Evolutionary conservation across 2,329 filamentous ascomycete species (phyloP).

Genomic region (Fusarium annulatum): DNA sequence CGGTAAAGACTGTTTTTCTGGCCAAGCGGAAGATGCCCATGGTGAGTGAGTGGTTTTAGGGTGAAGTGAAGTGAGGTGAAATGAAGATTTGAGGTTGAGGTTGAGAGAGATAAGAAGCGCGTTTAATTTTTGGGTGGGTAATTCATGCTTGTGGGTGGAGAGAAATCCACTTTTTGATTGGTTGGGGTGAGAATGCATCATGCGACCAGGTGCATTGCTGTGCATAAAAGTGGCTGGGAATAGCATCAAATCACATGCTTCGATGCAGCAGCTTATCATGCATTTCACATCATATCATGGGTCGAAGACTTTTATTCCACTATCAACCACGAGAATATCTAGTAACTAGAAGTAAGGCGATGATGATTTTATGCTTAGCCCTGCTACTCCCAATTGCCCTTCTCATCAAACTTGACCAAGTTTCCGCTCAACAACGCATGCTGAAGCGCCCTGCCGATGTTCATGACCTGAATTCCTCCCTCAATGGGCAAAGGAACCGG

Average conservation of each 20-base stretch:
- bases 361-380: not conserved
- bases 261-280: not conserved
- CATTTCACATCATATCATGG: not conserved
- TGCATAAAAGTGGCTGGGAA: constrained; percentile 10
- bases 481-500: constrained; percentile 60
- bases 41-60: constrained; percentile 2
- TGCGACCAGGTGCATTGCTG: constrained; percentile 6
- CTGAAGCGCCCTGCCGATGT: constrained; percentile 70
- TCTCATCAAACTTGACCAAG: constrained; percentile 67
- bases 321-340: rapidly evolving
- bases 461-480: constrained; percentile 68
- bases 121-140: constrained; percentile 21
- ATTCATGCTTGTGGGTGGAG: constrained; percentile 11
- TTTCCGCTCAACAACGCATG: constrained; percentile 65
- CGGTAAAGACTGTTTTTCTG: constrained; percentile 58
- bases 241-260: not conserved
- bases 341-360: rapidly evolving
- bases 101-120: constrained; percentile 27
- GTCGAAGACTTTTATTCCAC: rapidly evolving
- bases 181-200: not conserved
- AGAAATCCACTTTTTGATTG: constrained; percentile 10
- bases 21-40: constrained; percentile 67
- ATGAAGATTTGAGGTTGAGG: not conserved
- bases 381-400: constrained; percentile 12
- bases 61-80: not conserved